Evolutionary conservation across 2,329 filamentous ascomycete species (phyloP).

Genomic region (Herpomyces periplanetae): DNA sequence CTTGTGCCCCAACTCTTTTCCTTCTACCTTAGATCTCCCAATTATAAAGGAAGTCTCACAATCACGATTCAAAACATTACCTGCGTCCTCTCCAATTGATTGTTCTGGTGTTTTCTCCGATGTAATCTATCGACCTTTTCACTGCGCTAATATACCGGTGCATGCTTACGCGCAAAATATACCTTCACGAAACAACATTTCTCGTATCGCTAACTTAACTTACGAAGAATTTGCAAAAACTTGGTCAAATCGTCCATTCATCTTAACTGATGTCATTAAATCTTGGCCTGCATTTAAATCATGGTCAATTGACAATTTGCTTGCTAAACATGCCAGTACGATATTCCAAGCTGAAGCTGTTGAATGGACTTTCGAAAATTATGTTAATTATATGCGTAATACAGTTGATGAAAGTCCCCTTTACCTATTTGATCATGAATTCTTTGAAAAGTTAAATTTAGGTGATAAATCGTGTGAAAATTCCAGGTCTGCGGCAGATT

Average conservation of each 20-base stretch:
- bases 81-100: too few species aligned
- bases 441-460: conserved; percentile 51
- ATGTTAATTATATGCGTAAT: conserved; percentile 39
- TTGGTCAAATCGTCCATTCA: conserved; percentile 50
- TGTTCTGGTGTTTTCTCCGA: conserved; percentile 61
- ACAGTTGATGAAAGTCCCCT: conserved; percentile 53
- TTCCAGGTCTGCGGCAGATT: conserved; percentile 12
- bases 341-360: conserved; percentile 66
- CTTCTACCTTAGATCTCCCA: too few species aligned
- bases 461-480: conserved; percentile 12
- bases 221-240: conserved; percentile 27
- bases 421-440: conserved; percentile 60
- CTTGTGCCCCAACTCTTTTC: too few species aligned
- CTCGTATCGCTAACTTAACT: conserved; percentile 23
- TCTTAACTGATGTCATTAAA: conserved; percentile 42
- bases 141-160: conserved; percentile 37
- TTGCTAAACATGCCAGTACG: conserved; percentile 20
- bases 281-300: conserved; percentile 33
- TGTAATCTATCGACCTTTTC: conserved; percentile 53
- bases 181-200: conserved; percentile 28
- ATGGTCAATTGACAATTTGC: conserved; percentile 31
- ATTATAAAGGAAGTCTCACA: too few species aligned
- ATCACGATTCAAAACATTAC: too few species aligned
- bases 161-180: conserved; percentile 26
- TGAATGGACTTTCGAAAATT: conserved; percentile 52